Conservation (phyloP, 441 rosid species). For the Pelargonium myrrhifolium region DNA sequence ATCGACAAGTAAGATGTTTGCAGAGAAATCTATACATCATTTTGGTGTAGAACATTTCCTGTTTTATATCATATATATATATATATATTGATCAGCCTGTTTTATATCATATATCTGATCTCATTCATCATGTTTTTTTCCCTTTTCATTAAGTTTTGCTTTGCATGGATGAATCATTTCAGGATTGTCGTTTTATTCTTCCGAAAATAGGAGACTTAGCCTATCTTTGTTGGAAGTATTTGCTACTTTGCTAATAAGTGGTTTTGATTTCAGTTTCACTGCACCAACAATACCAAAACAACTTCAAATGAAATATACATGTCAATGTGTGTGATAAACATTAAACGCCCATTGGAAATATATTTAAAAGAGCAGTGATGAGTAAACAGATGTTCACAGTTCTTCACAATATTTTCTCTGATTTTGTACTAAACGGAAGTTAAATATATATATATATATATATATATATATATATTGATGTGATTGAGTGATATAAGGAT, state of each 20-base stretch:
- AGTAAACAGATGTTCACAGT: too few species aligned
- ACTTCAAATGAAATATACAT: neutral
- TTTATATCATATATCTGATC: neutral
- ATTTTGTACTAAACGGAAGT: too few species aligned
- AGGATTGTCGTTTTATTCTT: neutral
- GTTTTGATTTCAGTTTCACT: too few species aligned
- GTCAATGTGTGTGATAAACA: neutral
- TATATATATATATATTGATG: too few species aligned
- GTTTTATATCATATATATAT: too few species aligned
- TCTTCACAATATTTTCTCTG: too few species aligned
- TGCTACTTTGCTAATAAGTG: neutral
- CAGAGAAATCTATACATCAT: neutral
- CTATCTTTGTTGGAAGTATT: neutral
- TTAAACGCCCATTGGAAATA: neutral
- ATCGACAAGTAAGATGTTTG: conserved; percentile 65
- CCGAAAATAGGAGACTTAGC: neutral
- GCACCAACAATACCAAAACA: too few species aligned
- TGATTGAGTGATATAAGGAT: too few species aligned
- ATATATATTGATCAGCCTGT: too few species aligned
- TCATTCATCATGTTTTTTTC: neutral
- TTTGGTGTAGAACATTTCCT: neutral
- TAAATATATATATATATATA: too few species aligned
- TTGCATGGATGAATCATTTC: neutral
- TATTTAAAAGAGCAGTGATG: neutral
- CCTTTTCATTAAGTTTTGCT: neutral